Percentiles rank a stretch among this genome's conserved stretches.
These are phyloP conservation scores for Yamadazyma mexicana DNA, from an alignment of 1,139 yeast genomes.

Conservation along the genomic window DNA sequence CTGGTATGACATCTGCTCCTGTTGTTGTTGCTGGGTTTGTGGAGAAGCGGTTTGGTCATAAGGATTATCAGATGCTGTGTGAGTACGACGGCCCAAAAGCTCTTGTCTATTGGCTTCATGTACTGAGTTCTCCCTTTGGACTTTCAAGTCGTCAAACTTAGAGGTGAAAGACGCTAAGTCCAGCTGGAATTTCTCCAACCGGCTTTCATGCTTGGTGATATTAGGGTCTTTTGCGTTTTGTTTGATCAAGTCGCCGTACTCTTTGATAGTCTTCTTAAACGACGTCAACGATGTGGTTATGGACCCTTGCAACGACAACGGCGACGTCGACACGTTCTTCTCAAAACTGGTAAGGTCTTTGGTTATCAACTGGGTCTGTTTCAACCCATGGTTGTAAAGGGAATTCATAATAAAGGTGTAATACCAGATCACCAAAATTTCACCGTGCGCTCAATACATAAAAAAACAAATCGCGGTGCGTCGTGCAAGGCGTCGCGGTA, in stretches of 20 bases:
- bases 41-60: slow-evolving; percentile 34
- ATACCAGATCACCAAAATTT: background rate
- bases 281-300: slow-evolving; percentile 81
- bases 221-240: slow-evolving; percentile 60
- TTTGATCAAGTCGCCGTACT: slow-evolving; percentile 64
- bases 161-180: slow-evolving; percentile 58
- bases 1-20: slow-evolving; percentile 41
- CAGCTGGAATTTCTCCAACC: slow-evolving; percentile 59
- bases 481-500: background rate
- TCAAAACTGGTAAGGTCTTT: slow-evolving; percentile 71
- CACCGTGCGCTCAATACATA: background rate
- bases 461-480: too few species aligned
- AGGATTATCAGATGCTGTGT: slow-evolving; percentile 58
- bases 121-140: slow-evolving; percentile 59
- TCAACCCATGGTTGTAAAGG: slow-evolving; percentile 83
- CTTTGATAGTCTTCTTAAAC: slow-evolving; percentile 72
- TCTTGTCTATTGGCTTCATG: slow-evolving; percentile 59
- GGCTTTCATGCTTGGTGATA: slow-evolving; percentile 60
- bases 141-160: slow-evolving; percentile 64
- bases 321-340: slow-evolving; percentile 63
- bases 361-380: slow-evolving; percentile 73
- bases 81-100: slow-evolving; percentile 55
- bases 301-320: slow-evolving; percentile 77
- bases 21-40: slow-evolving; percentile 23
- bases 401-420: slow-evolving; percentile 56